phyloP scores from a whole-genome alignment of 352 stramenopile genomes.

The Aphanomyces invadans region DNA sequence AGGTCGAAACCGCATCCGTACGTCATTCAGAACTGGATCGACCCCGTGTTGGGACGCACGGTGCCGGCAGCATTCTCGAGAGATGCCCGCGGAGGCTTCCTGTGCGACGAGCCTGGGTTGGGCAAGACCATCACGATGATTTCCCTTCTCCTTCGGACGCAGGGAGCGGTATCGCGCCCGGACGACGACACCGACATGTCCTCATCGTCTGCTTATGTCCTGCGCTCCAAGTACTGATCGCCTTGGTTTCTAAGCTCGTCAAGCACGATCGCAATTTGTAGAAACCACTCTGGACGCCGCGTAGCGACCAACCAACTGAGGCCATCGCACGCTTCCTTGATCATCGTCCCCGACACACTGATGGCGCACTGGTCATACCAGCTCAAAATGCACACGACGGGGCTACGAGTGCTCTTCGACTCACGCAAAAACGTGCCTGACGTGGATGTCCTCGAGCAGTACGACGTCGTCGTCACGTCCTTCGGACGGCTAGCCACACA shows the following conservation, averaged over 20 bases:
- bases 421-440: conserved; percentile 35
- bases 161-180: conserved; percentile 35
- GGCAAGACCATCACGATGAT: conserved; percentile 85
- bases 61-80: background rate
- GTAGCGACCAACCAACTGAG: conserved; percentile 38
- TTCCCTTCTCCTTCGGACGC: conserved; percentile 66
- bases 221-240: conserved; percentile 1
- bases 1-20: conserved; percentile 8
- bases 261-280: background rate
- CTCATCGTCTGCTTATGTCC: background rate
- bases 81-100: conserved; percentile 62
- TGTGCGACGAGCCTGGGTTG: conserved; percentile 76
- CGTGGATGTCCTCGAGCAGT: conserved; percentile 39
- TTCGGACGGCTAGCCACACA: conserved; percentile 52
- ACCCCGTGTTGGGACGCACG: background rate
- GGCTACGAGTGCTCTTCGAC: conserved; percentile 45
- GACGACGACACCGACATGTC: background rate
- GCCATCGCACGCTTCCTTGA: conserved; percentile 44
- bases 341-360: conserved; percentile 64
- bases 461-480: conserved; percentile 70
- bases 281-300: conserved; percentile 25
- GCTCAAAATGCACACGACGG: conserved; percentile 42
- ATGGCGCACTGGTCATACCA: conserved; percentile 76
- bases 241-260: background rate
- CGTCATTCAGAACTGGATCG: background rate